phyloP scores from a whole-genome alignment of 768 basidiomycete genomes.

The Dictyophora rubrovolvata region DNA sequence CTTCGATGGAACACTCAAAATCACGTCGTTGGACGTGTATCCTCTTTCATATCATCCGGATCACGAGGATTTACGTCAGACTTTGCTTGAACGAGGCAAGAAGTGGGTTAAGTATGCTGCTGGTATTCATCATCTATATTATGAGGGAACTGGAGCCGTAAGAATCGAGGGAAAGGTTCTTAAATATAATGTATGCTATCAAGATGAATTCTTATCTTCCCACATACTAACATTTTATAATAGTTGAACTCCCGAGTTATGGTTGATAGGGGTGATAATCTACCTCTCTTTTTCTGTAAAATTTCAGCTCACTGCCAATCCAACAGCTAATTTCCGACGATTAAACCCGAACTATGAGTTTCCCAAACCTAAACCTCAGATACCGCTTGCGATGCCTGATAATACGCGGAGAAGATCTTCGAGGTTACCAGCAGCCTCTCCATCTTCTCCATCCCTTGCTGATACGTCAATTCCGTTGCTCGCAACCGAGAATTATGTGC shows the following conservation, averaged over 20 bases:
- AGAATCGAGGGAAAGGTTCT: conserved; percentile 25
- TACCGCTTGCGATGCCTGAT: not conserved
- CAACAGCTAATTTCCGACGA: conserved; percentile 37
- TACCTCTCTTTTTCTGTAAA: not conserved
- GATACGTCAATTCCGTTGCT: not conserved
- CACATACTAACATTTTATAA: not conserved
- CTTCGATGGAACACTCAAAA: conserved; percentile 42
- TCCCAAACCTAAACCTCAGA: conserved; percentile 17
- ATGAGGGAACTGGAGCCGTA: conserved; percentile 40
- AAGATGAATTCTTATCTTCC: not conserved
- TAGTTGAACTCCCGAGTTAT: conserved; percentile 51
- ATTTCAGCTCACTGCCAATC: not conserved
- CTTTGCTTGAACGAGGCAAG: conserved; percentile 38
- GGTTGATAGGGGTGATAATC: conserved; percentile 41
- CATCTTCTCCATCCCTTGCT: not conserved
- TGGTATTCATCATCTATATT: conserved; percentile 48
- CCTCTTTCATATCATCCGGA: conserved; percentile 43
- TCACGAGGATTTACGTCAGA: conserved; percentile 30
- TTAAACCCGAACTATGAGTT: conserved; percentile 42
- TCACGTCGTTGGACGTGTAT: conserved; percentile 39
- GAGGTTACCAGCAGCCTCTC: not conserved
- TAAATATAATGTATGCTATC: conserved; percentile 36
- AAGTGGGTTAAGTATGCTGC: conserved; percentile 42
- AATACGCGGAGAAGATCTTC: not conserved
- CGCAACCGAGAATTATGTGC: not conserved